These are phyloP conservation scores for Aspergillus fumigatiaffinis DNA, from an alignment of 2,329 filamentous ascomycete genomes.

Conservation along the genomic window DNA sequence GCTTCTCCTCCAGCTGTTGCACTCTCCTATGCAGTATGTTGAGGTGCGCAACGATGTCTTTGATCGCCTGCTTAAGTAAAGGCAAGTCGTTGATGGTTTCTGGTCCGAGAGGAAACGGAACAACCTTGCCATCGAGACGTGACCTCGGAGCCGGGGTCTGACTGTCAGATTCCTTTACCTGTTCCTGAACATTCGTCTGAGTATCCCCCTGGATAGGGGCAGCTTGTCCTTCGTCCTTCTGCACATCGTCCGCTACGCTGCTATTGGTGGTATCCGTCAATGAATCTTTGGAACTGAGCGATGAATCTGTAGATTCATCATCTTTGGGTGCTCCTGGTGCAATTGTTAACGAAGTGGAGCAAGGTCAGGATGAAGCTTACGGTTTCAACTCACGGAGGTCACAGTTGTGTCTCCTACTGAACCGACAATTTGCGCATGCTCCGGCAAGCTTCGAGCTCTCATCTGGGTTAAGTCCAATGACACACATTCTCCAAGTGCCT, in stretches of 20 bases:
- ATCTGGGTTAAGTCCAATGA: neutral
- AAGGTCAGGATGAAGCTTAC: neutral
- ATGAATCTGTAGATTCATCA: neutral
- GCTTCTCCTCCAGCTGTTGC: neutral
- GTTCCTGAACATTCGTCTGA: neutral
- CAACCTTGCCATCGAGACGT: conserved; percentile 2
- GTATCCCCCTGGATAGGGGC: neutral
- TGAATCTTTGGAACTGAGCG: neutral
- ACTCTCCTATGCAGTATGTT: neutral
- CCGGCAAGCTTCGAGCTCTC: neutral
- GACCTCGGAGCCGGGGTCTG: neutral
- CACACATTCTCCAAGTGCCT: conserved; percentile 2
- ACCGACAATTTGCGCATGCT: conserved; percentile 5
- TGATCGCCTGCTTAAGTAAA: conserved; percentile 1
- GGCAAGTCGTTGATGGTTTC: conserved; percentile 6
- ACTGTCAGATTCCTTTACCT: neutral
- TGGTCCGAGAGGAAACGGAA: conserved; percentile 8
- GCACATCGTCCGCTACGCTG: neutral
- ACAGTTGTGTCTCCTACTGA: conserved; percentile 1
- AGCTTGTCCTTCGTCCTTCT: neutral
- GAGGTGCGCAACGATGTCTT: conserved; percentile 1
- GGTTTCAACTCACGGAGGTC: neutral
- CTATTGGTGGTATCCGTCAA: neutral
- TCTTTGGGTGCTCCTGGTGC: neutral
- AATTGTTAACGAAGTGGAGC: neutral